phyloP scores from a whole-genome alignment of 1,139 yeast genomes.

The Blastobotrys persicus region DNA sequence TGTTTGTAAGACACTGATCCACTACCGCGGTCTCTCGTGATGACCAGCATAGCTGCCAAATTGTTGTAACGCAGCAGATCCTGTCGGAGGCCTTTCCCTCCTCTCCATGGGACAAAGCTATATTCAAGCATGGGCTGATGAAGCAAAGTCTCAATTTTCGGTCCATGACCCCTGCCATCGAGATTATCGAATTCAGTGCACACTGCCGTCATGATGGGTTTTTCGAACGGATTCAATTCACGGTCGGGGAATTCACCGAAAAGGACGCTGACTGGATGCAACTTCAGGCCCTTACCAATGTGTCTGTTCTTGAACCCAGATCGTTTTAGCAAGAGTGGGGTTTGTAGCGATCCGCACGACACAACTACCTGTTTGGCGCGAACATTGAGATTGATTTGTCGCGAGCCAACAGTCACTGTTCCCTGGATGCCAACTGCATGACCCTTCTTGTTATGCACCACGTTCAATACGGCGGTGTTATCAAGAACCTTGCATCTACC shows the following conservation, averaged over 20 bases:
- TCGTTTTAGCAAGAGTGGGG: conserved; percentile 50
- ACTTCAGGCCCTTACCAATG: conserved; percentile 53
- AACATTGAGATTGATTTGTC: conserved; percentile 39
- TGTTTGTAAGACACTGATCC: conserved; percentile 46
- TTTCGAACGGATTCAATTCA: conserved; percentile 38
- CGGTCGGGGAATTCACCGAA: conserved; percentile 46
- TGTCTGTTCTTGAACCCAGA: conserved; percentile 55
- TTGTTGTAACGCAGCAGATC: conserved; percentile 44
- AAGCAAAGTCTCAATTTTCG: conserved; percentile 52
- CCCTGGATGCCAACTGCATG: conserved; percentile 47
- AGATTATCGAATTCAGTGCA: conserved; percentile 50
- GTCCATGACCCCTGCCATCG: conserved; percentile 59
- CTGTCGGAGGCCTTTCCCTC: conserved; percentile 40
- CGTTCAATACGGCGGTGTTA: conserved; percentile 44
- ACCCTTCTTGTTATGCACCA: conserved; percentile 43
- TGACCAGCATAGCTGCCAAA: conserved; percentile 45
- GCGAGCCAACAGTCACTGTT: conserved; percentile 29
- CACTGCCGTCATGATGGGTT: conserved; percentile 54
- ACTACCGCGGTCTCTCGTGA: conserved; percentile 49
- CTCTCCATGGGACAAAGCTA: conserved; percentile 47
- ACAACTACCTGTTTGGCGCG: conserved; percentile 51
- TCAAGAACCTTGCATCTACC: conserved; percentile 50
- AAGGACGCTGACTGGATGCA: conserved; percentile 51
- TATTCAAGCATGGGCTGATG: conserved; percentile 48
- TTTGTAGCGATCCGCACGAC: conserved; percentile 51